phyloP scores from a whole-genome alignment of 2,329 filamentous ascomycete species.

The Cladosporium phlei region DNA sequence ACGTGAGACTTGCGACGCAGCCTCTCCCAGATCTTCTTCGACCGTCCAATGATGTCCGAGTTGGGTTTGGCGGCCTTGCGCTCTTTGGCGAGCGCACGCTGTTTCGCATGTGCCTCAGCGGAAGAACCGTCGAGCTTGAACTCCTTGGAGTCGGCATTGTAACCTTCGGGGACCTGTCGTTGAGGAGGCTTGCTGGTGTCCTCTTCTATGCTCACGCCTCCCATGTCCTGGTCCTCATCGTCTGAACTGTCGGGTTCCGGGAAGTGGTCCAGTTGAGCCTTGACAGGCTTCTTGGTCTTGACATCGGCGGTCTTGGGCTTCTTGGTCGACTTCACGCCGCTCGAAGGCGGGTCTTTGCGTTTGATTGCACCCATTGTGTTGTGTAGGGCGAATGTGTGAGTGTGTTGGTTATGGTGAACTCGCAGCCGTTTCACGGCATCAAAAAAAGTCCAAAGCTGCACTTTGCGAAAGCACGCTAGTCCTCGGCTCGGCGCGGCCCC shows the following conservation, averaged over 20 bases:
- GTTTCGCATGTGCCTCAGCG: slow-evolving; percentile 85
- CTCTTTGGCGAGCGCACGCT: slow-evolving; percentile 81
- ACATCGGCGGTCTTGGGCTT: slow-evolving; percentile 37
- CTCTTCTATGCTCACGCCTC: slow-evolving; percentile 6
- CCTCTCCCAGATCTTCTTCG: slow-evolving; percentile 96
- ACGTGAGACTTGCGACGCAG: slow-evolving; percentile 91
- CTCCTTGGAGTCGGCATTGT: slow-evolving; percentile 28
- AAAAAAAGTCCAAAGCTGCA: slow-evolving; percentile 4
- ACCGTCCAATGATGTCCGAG: slow-evolving; percentile 78
- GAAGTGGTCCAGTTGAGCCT: slow-evolving; percentile 16
- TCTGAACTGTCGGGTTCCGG: slow-evolving; percentile 25
- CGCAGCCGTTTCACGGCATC: not conserved
- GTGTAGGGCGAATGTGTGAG: too few species aligned
- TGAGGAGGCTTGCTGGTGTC: slow-evolving; percentile 4
- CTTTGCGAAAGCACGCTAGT: not conserved
- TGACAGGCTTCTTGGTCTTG: slow-evolving; percentile 18
- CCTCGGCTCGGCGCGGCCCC: not conserved
- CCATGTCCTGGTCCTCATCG: slow-evolving; percentile 19
- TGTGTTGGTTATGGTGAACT: not conserved
- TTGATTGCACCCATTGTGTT: slow-evolving; percentile 35
- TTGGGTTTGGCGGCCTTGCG: slow-evolving; percentile 91
- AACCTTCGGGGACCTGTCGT: slow-evolving; percentile 10
- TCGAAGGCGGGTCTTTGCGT: slow-evolving; percentile 33
- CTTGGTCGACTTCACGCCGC: slow-evolving; percentile 26
- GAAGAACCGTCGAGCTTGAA: slow-evolving; percentile 56